Evolutionary conservation across 306 rosid species (phyloP), one percentile per base, ranked within the genome.

Genomic region (Cucurbita moschata): DNA sequence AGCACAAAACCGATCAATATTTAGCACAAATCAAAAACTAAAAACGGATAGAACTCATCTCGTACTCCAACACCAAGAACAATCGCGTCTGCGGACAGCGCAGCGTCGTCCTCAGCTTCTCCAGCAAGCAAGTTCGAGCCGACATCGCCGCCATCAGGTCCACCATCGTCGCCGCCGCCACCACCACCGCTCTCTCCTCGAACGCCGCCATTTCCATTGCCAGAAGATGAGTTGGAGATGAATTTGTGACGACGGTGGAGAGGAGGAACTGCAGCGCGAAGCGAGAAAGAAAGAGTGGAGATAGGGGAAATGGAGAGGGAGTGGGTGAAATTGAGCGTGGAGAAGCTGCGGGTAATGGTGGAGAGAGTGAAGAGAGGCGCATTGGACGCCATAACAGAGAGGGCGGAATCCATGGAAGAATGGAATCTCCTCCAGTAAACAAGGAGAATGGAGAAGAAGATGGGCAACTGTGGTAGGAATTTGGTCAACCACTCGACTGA

Each of bases 31-130:
- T 37, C 23, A 51, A 37, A 51, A 71, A 51, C 60, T 0, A 18
- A 53, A 51, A 49, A 14, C 21, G 9, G 9, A 38, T 8, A 53
- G 63, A 53, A 38, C 19, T 11, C 19, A 12, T 23, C 11, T 18
- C 75, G 0, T 21, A 72, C 75, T 72, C 51, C 51, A 72, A 72
- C 75, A 72, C 38, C 47, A 6, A 72, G 63, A 51, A 72, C n/a
- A 72, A 72, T 72, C 18, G 39, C 75, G 51, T 71, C 75, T 10
- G 23, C 43, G 0, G 75, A 71, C 43, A 71, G 46, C 47, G 61
- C n/a, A 4, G 75, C 58, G 7, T 70, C 47, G 3, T 13, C 42
- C 37, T 53, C 51, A 53, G 63, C 62, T 14, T 51, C 47, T 53
- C 37, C 75, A 6, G 75, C 30, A n/a, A 72, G 62, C n/a, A 53